Evolutionary conservation across 2,329 filamentous ascomycete genomes (phyloP).

Genomic region (Colletotrichum euphorbiae): DNA sequence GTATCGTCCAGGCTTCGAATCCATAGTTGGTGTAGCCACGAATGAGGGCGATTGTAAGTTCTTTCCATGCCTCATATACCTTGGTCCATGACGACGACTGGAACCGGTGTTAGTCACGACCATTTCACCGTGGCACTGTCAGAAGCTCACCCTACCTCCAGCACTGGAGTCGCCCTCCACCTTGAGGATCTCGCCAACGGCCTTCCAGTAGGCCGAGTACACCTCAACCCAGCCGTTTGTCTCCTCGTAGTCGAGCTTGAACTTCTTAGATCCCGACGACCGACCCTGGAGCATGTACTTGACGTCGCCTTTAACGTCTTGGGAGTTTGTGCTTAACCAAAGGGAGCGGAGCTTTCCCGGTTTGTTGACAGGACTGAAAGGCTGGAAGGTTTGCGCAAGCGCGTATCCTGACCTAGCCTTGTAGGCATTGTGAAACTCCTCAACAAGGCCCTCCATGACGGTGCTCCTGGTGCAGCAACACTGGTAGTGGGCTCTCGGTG

Average conservation of each 20-base stretch:
- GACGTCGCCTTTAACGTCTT: conserved; percentile 75
- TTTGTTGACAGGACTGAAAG: conserved; percentile 71
- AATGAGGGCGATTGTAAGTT: conserved; percentile 80
- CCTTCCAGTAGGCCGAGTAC: conserved; percentile 86
- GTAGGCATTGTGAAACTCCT: conserved; percentile 79
- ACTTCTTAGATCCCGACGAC: conserved; percentile 55
- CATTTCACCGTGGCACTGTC: neutral
- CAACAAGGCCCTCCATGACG: conserved; percentile 79
- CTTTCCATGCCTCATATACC: conserved; percentile 91
- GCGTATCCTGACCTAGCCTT: conserved; percentile 73
- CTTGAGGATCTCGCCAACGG: conserved; percentile 77
- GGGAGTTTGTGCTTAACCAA: conserved; percentile 75
- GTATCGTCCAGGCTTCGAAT: conserved; percentile 92
- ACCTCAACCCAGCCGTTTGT: conserved; percentile 87
- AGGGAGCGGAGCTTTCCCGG: conserved; percentile 76
- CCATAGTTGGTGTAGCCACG: conserved; percentile 81
- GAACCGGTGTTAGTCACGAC: neutral
- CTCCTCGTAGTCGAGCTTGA: conserved; percentile 73
- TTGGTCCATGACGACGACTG: conserved; percentile 75
- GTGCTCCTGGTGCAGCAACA: neutral
- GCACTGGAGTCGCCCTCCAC: conserved; percentile 64
- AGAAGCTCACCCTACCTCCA: conserved; percentile 45
- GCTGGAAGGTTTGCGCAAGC: conserved; percentile 80
- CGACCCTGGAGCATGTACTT: conserved; percentile 74
- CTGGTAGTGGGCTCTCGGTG: neutral